Conservation (phyloP, 805 yeast species). For the Yamadazyma sp. region DNA sequence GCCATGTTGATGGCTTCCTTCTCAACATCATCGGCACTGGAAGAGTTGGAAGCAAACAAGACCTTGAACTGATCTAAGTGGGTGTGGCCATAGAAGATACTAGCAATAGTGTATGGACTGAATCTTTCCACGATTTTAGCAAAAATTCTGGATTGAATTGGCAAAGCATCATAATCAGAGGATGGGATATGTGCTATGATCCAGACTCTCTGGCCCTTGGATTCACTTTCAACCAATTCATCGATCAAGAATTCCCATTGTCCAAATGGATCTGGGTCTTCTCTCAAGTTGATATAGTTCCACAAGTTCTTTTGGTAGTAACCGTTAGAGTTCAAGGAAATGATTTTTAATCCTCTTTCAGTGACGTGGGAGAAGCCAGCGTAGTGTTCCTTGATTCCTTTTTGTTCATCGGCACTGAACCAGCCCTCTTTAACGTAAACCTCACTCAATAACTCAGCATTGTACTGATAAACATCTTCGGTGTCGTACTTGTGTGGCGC, state of each 20-base stretch:
- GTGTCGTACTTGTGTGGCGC: slow-evolving; percentile 45
- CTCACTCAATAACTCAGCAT: slow-evolving; percentile 36
- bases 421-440: slow-evolving; percentile 39
- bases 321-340: slow-evolving; percentile 64
- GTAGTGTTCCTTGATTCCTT: slow-evolving; percentile 47
- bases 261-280: slow-evolving; percentile 62
- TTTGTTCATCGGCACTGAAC: slow-evolving; percentile 27
- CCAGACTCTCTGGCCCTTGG: slow-evolving; percentile 66
- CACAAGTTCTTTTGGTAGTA: slow-evolving; percentile 62
- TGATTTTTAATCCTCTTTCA: slow-evolving; percentile 54
- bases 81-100: slow-evolving; percentile 69
- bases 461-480: slow-evolving; percentile 36
- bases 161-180: slow-evolving; percentile 54
- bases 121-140: slow-evolving; percentile 62
- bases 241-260: slow-evolving; percentile 58
- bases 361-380: slow-evolving; percentile 62
- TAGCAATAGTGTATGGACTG: slow-evolving; percentile 67
- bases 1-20: slow-evolving; percentile 53
- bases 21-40: slow-evolving; percentile 38
- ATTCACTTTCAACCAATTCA: slow-evolving; percentile 62
- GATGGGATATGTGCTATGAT: slow-evolving; percentile 67
- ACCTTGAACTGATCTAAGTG: slow-evolving; percentile 68
- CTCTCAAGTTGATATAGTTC: slow-evolving; percentile 48
- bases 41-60: slow-evolving; percentile 49
- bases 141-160: slow-evolving; percentile 57